Evolutionary conservation across 257 asterid genomes (phyloP).

Genomic region (Linderniella brevidens): DNA sequence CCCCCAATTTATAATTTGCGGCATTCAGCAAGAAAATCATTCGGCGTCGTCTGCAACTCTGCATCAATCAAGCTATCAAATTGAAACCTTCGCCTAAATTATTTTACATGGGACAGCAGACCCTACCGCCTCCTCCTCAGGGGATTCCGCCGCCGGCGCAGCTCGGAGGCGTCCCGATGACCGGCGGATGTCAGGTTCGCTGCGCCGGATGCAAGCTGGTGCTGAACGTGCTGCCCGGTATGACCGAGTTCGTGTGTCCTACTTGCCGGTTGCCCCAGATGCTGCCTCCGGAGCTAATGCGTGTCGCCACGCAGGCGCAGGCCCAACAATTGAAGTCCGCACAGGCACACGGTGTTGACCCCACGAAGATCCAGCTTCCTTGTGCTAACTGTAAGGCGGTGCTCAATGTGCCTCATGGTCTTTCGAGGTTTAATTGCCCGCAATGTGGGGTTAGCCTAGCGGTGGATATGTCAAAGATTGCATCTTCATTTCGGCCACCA

Average conservation of each 20-base stretch:
- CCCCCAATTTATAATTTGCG: slow-evolving; percentile 9
- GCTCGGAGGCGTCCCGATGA: slow-evolving; percentile 12
- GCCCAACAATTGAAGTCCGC: slow-evolving; percentile 25
- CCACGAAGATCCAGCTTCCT: slow-evolving; percentile 91
- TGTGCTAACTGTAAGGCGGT: slow-evolving; percentile 87
- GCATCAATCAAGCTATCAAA: no score
- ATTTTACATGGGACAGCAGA: slow-evolving; percentile 55
- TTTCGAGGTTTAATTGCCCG: slow-evolving; percentile 72
- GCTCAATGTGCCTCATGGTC: slow-evolving; percentile 83
- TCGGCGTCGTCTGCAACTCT: no score
- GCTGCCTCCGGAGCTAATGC: slow-evolving; percentile 90
- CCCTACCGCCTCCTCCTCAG: slow-evolving; percentile 52
- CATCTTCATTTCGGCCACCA: slow-evolving; percentile 29
- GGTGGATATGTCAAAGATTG: slow-evolving; percentile 54
- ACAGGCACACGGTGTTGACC: slow-evolving; percentile 82
- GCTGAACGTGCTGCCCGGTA: slow-evolving; percentile 50
- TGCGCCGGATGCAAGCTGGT: slow-evolving; percentile 95
- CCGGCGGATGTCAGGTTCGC: slow-evolving; percentile 65
- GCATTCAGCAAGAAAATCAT: no score
- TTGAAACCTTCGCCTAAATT: no score
- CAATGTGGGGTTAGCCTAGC: slow-evolving; percentile 73
- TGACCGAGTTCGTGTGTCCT: slow-evolving; percentile 87
- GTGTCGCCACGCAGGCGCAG: slow-evolving; percentile 18
- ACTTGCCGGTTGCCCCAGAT: slow-evolving; percentile 85
- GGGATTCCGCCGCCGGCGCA: slow-evolving; percentile 27